A percentile compares a stretch with the other conserved stretches of the same genome.
phyloP scores from a whole-genome alignment of 192 early-diverging fungal genomes.

The Dissophora globulifera region DNA sequence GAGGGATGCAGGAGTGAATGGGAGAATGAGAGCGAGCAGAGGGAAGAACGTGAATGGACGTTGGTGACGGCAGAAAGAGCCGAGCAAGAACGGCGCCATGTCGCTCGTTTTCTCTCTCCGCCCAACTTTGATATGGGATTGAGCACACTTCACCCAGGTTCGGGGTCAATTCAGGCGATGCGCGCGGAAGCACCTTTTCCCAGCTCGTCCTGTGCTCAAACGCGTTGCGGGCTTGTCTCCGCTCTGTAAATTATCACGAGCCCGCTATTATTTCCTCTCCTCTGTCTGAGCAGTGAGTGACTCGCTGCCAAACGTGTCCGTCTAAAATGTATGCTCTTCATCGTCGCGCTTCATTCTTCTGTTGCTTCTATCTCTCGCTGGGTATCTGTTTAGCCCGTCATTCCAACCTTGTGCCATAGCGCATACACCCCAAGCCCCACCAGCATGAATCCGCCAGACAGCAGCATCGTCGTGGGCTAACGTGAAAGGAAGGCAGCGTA shows the following conservation, averaged over 20 bases:
- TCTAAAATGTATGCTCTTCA: background rate
- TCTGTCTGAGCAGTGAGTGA: background rate
- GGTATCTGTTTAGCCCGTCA: too few species aligned
- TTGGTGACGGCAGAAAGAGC: background rate
- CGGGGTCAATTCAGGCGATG: too few species aligned
- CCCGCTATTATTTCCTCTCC: background rate
- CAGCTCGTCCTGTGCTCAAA: too few species aligned
- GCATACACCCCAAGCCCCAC: conserved; percentile 36
- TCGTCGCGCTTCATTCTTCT: background rate
- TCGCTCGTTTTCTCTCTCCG: too few species aligned
- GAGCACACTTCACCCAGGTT: too few species aligned
- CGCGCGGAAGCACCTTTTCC: too few species aligned
- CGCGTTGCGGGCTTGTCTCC: background rate
- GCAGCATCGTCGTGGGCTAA: conserved; percentile 30
- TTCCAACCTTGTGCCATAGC: conserved; percentile 35
- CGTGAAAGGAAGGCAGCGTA: background rate
- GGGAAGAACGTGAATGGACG: background rate
- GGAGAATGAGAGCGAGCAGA: background rate
- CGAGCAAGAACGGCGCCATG: background rate
- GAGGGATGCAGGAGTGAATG: background rate
- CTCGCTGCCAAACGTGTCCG: background rate
- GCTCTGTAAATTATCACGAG: background rate
- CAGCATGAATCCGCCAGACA: conserved; percentile 38
- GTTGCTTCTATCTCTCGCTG: background rate
- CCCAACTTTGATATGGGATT: too few species aligned